Evolutionary conservation across 2,329 filamentous ascomycete genomes (phyloP).

Genomic region (Microdochium paspali): DNA sequence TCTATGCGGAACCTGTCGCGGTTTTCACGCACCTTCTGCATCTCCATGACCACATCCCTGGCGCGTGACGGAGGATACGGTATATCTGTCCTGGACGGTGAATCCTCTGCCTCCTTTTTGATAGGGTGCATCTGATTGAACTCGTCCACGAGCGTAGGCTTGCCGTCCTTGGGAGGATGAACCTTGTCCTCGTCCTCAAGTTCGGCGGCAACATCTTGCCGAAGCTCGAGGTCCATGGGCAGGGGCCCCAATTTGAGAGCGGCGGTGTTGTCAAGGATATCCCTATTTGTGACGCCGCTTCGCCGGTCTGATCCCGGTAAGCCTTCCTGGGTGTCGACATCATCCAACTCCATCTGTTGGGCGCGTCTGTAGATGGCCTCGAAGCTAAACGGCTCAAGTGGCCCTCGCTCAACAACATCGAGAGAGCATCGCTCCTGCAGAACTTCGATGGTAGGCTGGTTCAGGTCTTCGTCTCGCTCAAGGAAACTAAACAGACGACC

Average conservation of each 20-base stretch:
- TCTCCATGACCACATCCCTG: slow-evolving; percentile 86
- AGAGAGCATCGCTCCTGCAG: slow-evolving; percentile 53
- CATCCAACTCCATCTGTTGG: slow-evolving; percentile 52
- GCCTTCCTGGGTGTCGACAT: slow-evolving; percentile 54
- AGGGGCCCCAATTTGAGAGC: slow-evolving; percentile 69
- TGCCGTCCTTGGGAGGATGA: slow-evolving; percentile 61
- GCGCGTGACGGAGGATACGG: slow-evolving; percentile 83
- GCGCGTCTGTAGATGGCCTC: slow-evolving; percentile 51
- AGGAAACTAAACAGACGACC: slow-evolving; percentile 79
- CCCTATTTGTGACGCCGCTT: slow-evolving; percentile 51
- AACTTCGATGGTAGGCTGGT: slow-evolving; percentile 66
- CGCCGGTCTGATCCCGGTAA: slow-evolving; percentile 47
- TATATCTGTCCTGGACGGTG: slow-evolving; percentile 66
- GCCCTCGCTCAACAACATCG: slow-evolving; percentile 48
- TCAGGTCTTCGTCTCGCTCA: slow-evolving; percentile 79
- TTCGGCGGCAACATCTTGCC: slow-evolving; percentile 79
- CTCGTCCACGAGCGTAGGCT: slow-evolving; percentile 70
- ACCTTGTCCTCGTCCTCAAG: slow-evolving; percentile 77
- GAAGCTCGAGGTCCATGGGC: slow-evolving; percentile 73
- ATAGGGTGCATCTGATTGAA: slow-evolving; percentile 71
- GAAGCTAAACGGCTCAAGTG: slow-evolving; percentile 54
- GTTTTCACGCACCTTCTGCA: slow-evolving; percentile 88
- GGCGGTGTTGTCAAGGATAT: slow-evolving; percentile 45
- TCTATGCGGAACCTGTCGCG: slow-evolving; percentile 87
- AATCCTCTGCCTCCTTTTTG: slow-evolving; percentile 87